Evolutionary conservation across 176 grass and related monocot genomes (phyloP), one percentile per base, ranked within the genome.

Genomic region (Thalia dealbata): DNA sequence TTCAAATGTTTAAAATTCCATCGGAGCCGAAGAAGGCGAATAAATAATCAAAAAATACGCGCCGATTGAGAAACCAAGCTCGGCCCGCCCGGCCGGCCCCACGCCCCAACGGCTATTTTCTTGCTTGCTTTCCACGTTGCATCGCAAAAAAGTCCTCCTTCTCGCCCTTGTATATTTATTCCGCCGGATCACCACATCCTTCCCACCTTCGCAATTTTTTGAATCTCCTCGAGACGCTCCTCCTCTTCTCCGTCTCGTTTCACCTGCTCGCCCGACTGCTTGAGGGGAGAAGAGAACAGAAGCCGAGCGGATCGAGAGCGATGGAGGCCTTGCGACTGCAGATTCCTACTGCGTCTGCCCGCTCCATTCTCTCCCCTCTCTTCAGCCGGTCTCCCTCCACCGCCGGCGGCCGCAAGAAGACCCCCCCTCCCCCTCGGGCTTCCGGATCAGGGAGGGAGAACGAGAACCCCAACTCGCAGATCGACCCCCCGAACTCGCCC

Each of bases 401-500:
- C 61, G 38, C 25, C 4, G 65, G 19, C 35, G 38, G 19, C 1
- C 65, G 19, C 65, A 44, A 22, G 35, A 68, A 43, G 65, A 9
- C 38, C 10, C 10, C 65, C 22, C 65, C 35, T 68, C 38, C 32
- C 22, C 65, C 35, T 68, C 38, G 0, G 35, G 65, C 21, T 68
- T 44, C 65, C 8, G 44, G 21, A 68, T 68, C 32, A 8, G 65
- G 65, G 10, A 68, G 65, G 19, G 65, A 68, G 65, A 68, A 68
- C 65, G 32, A 16, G 35, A n/a, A 68, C 10, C 65, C 65, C 38
- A 68, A 68, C 65, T 8, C 18, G 1, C 38, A 68, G 35, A 44
- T 23, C 21, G 65, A 22, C 1, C 21, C 35, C 43, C 65, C 65
- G 21, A 42, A 21, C 35, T 68, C 22, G 25, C 25, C 65, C 11